Percentiles rank a stretch among this genome's conserved stretches.
phyloP scores from a whole-genome alignment of 2,329 filamentous ascomycete genomes.

The Fusarium papillatum region DNA sequence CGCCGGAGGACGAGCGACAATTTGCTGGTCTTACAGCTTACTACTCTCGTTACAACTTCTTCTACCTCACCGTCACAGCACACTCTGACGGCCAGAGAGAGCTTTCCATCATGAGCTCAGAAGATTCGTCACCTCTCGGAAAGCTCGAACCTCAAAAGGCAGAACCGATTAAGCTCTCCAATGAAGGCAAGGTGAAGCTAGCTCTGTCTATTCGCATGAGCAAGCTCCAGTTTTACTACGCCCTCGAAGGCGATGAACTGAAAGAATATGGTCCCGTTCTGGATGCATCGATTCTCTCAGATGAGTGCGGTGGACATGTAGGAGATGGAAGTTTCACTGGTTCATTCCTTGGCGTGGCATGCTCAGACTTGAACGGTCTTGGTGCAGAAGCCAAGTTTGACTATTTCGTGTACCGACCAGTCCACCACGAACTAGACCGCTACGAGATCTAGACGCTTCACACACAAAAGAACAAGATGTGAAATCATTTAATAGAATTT shows the following conservation, averaged over 20 bases:
- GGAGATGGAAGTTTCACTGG: slow-evolving; percentile 75
- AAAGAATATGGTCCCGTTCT: slow-evolving; percentile 66
- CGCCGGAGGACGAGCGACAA: slow-evolving; percentile 69
- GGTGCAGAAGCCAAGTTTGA: slow-evolving; percentile 63
- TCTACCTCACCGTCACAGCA: slow-evolving; percentile 72
- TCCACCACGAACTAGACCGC: slow-evolving; percentile 60
- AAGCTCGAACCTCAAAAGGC: slow-evolving; percentile 58
- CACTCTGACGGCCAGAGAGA: slow-evolving; percentile 68
- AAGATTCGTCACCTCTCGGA: slow-evolving; percentile 68
- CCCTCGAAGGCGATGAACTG: slow-evolving; percentile 59
- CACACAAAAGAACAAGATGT: not conserved
- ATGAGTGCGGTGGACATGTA: slow-evolving; percentile 74
- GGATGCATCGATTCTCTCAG: slow-evolving; percentile 71
- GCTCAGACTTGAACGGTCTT: slow-evolving; percentile 68
- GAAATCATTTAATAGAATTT: not conserved
- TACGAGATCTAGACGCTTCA: slow-evolving; percentile 52
- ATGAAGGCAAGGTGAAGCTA: slow-evolving; percentile 67
- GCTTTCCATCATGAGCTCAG: slow-evolving; percentile 68
- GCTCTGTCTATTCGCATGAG: slow-evolving; percentile 64
- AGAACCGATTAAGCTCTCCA: slow-evolving; percentile 62
- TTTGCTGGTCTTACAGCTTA: slow-evolving; percentile 73
- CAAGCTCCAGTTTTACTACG: slow-evolving; percentile 69
- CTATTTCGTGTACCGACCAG: slow-evolving; percentile 65
- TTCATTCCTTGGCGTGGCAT: slow-evolving; percentile 69
- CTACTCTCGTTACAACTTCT: slow-evolving; percentile 76